A percentile compares a stretch with the other conserved stretches of the same genome.
phyloP scores from a whole-genome alignment of 306 rosid genomes.

The Malus orientalis region DNA sequence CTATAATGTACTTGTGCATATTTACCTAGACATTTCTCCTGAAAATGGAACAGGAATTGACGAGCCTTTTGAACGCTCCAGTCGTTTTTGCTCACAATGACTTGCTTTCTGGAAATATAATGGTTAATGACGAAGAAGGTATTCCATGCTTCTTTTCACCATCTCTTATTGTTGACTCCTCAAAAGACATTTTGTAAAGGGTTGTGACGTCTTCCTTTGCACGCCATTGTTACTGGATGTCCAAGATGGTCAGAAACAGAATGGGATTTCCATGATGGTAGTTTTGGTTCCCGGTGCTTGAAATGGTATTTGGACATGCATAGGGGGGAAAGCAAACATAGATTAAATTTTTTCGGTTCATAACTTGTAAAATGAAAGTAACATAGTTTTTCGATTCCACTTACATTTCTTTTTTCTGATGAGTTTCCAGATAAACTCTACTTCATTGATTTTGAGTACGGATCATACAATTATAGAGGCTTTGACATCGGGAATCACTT shows the following conservation, averaged over 20 bases:
- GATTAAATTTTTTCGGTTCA: neutral
- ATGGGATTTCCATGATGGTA: neutral
- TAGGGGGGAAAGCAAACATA: neutral
- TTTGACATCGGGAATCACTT: conserved; percentile 93
- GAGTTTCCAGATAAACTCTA: conserved; percentile 65
- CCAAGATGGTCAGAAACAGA: neutral
- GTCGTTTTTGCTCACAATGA: conserved; percentile 84
- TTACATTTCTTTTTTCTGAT: conserved; percentile 16
- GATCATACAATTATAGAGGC: conserved; percentile 92
- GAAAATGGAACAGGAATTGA: conserved; percentile 66
- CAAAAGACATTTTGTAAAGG: neutral
- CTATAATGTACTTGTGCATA: neutral
- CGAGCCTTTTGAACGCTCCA: conserved; percentile 59
- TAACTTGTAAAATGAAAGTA: conserved; percentile 8
- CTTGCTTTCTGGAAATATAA: conserved; percentile 89
- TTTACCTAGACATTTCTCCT: conserved; percentile 16
- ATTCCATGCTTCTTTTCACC: conserved; percentile 16
- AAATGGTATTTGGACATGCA: neutral
- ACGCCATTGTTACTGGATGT: neutral
- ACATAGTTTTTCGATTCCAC: neutral
- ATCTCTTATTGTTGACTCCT: neutral
- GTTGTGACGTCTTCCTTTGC: neutral
- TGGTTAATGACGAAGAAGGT: conserved; percentile 88
- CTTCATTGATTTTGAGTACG: conserved; percentile 93
- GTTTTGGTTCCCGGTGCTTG: neutral